These are phyloP conservation scores for Teratosphaeria zuluensis DNA, from an alignment of 2,329 filamentous ascomycete species.

Conservation along the genomic window DNA sequence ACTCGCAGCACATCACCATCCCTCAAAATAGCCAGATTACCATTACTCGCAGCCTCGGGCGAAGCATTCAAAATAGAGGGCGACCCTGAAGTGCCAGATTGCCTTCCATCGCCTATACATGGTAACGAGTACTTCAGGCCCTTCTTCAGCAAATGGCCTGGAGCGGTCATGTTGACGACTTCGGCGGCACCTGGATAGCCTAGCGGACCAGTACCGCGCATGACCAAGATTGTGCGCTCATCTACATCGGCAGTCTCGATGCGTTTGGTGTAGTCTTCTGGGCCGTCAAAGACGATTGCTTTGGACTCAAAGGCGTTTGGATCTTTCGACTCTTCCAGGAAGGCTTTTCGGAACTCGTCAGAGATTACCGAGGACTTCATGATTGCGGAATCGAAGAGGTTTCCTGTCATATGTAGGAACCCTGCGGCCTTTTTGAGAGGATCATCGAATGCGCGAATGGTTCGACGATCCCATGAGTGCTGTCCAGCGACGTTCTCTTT, in stretches of 20 bases:
- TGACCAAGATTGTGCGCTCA: constrained; percentile 21
- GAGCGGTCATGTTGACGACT: constrained; percentile 25
- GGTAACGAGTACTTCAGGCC: constrained; percentile 34
- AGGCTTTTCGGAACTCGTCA: constrained; percentile 16
- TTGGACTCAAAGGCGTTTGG: constrained; percentile 22
- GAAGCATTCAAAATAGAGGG: constrained; percentile 48
- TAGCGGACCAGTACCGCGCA: constrained; percentile 21
- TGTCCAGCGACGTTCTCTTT: constrained; percentile 35
- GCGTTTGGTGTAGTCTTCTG: constrained; percentile 20
- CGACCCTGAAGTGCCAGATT: constrained; percentile 46
- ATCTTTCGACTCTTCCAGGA: constrained; percentile 17
- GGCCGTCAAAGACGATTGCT: constrained; percentile 22
- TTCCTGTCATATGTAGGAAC: constrained; percentile 29
- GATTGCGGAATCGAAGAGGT: constrained; percentile 23
- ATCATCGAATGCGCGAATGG: constrained; percentile 36
- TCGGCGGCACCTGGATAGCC: constrained; percentile 23
- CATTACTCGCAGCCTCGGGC: constrained; percentile 46
- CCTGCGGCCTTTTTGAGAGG: constrained; percentile 43
- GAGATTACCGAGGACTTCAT: constrained; percentile 24
- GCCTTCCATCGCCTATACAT: constrained; percentile 46
- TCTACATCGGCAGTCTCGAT: constrained; percentile 22
- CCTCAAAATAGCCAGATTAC: constrained; percentile 42
- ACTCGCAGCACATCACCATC: constrained; percentile 44
- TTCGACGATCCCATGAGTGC: constrained; percentile 41
- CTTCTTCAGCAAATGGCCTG: constrained; percentile 18